Conservation (phyloP, 164 flowering plant genomes). For the Euptelea pleiosperma region DNA sequence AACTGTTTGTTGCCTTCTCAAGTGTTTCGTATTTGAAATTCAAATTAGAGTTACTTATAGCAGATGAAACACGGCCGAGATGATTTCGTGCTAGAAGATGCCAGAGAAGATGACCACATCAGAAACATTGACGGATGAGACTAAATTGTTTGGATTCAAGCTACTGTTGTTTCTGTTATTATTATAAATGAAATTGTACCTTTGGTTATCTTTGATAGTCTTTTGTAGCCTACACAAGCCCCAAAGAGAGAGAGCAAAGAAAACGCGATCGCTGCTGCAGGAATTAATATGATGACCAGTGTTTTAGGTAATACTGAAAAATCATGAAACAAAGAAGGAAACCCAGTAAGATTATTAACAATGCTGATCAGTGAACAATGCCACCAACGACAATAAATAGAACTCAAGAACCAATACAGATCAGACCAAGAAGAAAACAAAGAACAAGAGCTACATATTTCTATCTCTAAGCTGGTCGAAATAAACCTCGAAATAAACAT, state of each 20-base stretch:
- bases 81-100: slow-evolving; percentile 29
- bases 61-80: slow-evolving; percentile 28
- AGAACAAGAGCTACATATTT: not conserved
- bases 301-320: no score
- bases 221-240: slow-evolving; percentile 35
- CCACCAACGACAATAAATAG: no score
- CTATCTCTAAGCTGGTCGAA: no score
- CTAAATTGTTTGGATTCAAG: not conserved
- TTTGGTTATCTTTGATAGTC: slow-evolving; percentile 27
- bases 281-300: no score
- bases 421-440: not conserved
- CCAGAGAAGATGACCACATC: slow-evolving; percentile 7
- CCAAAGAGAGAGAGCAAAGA: slow-evolving; percentile 34
- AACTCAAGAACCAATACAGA: no score
- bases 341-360: no score
- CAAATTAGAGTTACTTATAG: slow-evolving; percentile 37
- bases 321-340: no score
- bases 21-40: slow-evolving; percentile 68
- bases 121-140: slow-evolving; percentile 1
- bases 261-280: no score
- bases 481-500: no score
- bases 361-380: no score
- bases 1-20: slow-evolving; percentile 65
- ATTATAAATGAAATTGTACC: slow-evolving; percentile 34
- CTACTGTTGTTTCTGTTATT: not conserved